Percentiles rank a stretch among this genome's conserved stretches.
These are phyloP conservation scores for Byssothecium circinans DNA, from an alignment of 2,329 filamentous ascomycete genomes.

Conservation along the genomic window DNA sequence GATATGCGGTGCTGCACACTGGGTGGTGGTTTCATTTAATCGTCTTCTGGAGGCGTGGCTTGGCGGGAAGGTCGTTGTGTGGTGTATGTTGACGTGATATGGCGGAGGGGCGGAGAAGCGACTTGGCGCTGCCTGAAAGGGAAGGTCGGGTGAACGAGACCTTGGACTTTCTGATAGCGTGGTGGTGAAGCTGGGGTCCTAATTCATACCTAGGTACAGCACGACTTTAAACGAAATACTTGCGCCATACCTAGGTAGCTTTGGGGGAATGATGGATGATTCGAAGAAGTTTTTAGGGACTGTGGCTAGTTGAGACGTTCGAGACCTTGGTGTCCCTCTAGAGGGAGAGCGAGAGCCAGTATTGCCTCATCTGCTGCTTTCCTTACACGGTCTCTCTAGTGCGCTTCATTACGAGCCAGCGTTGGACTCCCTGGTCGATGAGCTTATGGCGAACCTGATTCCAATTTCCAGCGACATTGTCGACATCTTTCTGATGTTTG, in stretches of 20 bases:
- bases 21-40: slow-evolving; percentile 34
- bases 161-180: not conserved
- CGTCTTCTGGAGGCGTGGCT: slow-evolving; percentile 11
- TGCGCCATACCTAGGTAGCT: not conserved
- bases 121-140: slow-evolving; percentile 10
- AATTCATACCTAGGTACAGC: not conserved
- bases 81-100: slow-evolving; percentile 7
- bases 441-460: not conserved
- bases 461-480: not conserved
- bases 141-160: slow-evolving; percentile 6
- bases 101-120: slow-evolving; percentile 6
- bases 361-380: not conserved
- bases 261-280: not conserved
- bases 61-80: slow-evolving; percentile 16
- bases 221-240: not conserved
- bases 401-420: not conserved
- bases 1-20: slow-evolving; percentile 9
- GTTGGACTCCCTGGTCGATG: not conserved
- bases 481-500: not conserved
- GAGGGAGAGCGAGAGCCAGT: not conserved
- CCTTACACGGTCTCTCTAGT: not conserved
- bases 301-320: too few species aligned
- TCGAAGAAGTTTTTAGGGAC: not conserved
- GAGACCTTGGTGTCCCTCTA: not conserved
- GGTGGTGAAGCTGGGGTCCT: not conserved